Evolutionary conservation across 2,329 filamentous ascomycete genomes (phyloP).

Genomic region (Huntiella omanensis): DNA sequence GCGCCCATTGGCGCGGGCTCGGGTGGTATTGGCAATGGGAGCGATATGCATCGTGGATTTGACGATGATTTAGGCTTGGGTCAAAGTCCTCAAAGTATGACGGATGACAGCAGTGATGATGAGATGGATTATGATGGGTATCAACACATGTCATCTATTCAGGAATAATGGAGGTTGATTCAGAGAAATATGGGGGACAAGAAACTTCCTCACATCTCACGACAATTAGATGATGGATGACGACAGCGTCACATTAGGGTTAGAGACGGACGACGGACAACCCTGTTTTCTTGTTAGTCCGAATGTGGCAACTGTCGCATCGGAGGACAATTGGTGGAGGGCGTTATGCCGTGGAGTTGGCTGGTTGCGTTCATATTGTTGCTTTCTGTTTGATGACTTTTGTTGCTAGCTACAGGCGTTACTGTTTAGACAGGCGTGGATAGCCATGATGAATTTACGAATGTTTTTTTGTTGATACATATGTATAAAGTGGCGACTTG

Average conservation of each 20-base stretch:
- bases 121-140: slow-evolving; percentile 29
- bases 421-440: too few species aligned
- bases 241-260: background rate
- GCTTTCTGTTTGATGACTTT: too few species aligned
- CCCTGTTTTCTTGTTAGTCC: too few species aligned
- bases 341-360: background rate
- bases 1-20: slow-evolving; percentile 12
- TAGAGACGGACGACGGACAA: background rate
- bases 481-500: too few species aligned
- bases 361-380: too few species aligned
- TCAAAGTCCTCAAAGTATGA: slow-evolving; percentile 31
- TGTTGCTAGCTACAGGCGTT: too few species aligned
- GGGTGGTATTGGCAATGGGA: slow-evolving; percentile 14
- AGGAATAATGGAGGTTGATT: slow-evolving; percentile 2
- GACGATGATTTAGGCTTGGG: slow-evolving; percentile 11
- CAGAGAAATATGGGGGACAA: too few species aligned
- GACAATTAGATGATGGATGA: background rate
- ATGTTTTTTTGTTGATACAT: too few species aligned
- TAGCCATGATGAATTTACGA: too few species aligned
- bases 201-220: too few species aligned
- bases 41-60: slow-evolving; percentile 25
- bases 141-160: slow-evolving; percentile 7
- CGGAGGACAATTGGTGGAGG: too few species aligned
- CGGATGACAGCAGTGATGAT: slow-evolving; percentile 35
- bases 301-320: too few species aligned